Percentiles rank a stretch among this genome's conserved stretches.
These are phyloP conservation scores for Kwoniella pini DNA, from an alignment of 768 basidiomycete species.

Conservation along the genomic window DNA sequence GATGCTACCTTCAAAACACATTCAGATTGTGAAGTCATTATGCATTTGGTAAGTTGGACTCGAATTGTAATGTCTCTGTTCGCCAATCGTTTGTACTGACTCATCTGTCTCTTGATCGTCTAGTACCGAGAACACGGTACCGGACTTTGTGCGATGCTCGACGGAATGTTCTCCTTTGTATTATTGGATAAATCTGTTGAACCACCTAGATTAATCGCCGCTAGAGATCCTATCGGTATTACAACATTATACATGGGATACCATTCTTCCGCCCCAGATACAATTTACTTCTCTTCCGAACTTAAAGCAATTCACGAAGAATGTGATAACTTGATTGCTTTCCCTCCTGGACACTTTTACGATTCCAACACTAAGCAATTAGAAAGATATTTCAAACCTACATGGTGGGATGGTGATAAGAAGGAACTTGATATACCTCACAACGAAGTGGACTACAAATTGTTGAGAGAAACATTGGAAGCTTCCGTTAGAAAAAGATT, in stretches of 20 bases:
- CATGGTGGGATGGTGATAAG: conserved; percentile 84
- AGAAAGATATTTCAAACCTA: conserved; percentile 79
- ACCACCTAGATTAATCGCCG: conserved; percentile 88
- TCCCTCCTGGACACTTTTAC: conserved; percentile 96
- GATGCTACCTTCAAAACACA: conserved; percentile 85
- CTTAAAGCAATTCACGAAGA: conserved; percentile 87
- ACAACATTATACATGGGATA: conserved; percentile 99
- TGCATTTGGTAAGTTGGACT: conserved; percentile 81
- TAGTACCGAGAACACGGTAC: conserved; percentile 84
- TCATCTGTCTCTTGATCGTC: too few relatives aligned
- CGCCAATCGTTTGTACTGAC: too few relatives aligned
- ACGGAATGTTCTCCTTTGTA: conserved; percentile 99
- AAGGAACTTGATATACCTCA: conserved; percentile 62
- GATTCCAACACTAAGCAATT: conserved; percentile 79
- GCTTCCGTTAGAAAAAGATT: conserved; percentile 88
- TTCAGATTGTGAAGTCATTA: conserved; percentile 96
- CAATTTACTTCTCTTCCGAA: conserved; percentile 91
- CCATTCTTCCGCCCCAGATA: conserved; percentile 77
- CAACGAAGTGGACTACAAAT: conserved; percentile 64
- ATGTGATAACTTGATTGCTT: conserved; percentile 90
- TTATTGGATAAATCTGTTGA: conserved; percentile 88
- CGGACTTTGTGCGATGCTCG: conserved; percentile 73
- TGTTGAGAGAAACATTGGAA: conserved; percentile 79
- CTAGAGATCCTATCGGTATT: conserved; percentile 95
- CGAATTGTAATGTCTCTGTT: too few relatives aligned